phyloP scores from a whole-genome alignment of 2,329 filamentous ascomycete species.

The Talaromyces sp. region DNA sequence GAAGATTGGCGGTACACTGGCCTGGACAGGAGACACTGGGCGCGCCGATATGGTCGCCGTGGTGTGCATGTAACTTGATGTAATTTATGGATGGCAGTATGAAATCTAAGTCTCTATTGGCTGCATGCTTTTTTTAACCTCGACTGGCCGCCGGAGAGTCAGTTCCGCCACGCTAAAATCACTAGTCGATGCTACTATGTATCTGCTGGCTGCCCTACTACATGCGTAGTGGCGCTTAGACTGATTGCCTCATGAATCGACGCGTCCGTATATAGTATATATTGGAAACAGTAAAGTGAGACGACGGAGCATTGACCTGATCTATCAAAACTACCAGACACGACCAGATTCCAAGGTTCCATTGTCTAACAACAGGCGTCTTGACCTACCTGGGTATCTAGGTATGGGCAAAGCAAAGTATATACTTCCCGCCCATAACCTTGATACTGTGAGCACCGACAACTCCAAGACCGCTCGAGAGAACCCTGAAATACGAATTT shows the following conservation, averaged over 20 bases:
- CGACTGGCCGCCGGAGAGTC: slow-evolving; percentile 12
- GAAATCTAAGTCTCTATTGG: not conserved
- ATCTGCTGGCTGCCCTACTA: not conserved
- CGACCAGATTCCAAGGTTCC: not conserved
- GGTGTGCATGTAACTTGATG: not conserved
- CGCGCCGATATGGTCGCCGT: not conserved
- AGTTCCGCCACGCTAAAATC: slow-evolving; percentile 4
- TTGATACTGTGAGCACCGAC: too few relatives aligned
- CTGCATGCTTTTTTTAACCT: slow-evolving; percentile 4
- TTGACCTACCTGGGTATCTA: too few relatives aligned
- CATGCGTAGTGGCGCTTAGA: not conserved
- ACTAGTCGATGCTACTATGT: not conserved
- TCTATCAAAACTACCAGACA: too few relatives aligned
- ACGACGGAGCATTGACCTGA: not conserved
- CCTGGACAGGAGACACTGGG: not conserved
- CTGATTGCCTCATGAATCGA: not conserved
- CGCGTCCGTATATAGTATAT: not conserved
- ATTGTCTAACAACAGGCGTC: not conserved
- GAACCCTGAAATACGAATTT: too few relatives aligned
- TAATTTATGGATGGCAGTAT: not conserved
- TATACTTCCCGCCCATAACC: not conserved
- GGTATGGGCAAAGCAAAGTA: too few relatives aligned
- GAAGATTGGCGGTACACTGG: not conserved
- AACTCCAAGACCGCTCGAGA: too few relatives aligned
- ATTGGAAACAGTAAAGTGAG: not conserved